phyloP scores from a whole-genome alignment of 805 yeast species.

The Wickerhamomyces silvicola region DNA sequence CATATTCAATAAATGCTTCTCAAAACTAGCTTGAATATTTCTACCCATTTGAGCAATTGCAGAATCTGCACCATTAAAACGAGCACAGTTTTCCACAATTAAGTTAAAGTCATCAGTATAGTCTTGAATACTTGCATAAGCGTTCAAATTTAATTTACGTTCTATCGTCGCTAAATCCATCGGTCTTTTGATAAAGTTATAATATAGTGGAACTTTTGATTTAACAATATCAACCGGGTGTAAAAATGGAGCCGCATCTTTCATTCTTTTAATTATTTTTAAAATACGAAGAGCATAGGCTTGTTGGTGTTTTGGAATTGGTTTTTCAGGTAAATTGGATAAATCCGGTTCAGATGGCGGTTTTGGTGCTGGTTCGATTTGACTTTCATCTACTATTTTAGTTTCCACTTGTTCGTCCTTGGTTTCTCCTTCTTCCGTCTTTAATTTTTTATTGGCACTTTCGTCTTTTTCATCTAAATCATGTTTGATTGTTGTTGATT shows the following conservation, averaged over 20 bases:
- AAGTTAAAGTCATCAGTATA: constrained; percentile 73
- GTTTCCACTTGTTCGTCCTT: constrained; percentile 2
- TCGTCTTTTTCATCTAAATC: constrained; percentile 8
- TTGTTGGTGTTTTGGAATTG: constrained; percentile 78
- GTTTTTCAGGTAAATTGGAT: constrained; percentile 56
- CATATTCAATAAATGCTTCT: constrained; percentile 86
- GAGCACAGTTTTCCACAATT: constrained; percentile 76
- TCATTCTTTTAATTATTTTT: constrained; percentile 81
- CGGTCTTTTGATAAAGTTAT: constrained; percentile 75
- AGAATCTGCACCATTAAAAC: constrained; percentile 80
- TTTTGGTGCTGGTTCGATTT: constrained; percentile 58
- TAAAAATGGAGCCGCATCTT: constrained; percentile 87
- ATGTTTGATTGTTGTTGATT: constrained; percentile 2
- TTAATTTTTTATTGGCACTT: constrained; percentile 3
- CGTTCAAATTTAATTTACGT: constrained; percentile 60
- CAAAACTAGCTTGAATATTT: constrained; percentile 85
- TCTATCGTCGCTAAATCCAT: constrained; percentile 95
- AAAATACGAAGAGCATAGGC: constrained; percentile 73
- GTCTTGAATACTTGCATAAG: constrained; percentile 64
- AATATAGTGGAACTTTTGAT: constrained; percentile 85
- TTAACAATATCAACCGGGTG: constrained; percentile 87
- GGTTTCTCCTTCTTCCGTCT: constrained; percentile 1
- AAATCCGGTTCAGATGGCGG: constrained; percentile 72
- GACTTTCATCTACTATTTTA: constrained; percentile 6
- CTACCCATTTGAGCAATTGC: constrained; percentile 88